Evolutionary conservation across 768 basidiomycete species (phyloP), one percentile per base, ranked within the genome.

Genomic region (Russula sp.): DNA sequence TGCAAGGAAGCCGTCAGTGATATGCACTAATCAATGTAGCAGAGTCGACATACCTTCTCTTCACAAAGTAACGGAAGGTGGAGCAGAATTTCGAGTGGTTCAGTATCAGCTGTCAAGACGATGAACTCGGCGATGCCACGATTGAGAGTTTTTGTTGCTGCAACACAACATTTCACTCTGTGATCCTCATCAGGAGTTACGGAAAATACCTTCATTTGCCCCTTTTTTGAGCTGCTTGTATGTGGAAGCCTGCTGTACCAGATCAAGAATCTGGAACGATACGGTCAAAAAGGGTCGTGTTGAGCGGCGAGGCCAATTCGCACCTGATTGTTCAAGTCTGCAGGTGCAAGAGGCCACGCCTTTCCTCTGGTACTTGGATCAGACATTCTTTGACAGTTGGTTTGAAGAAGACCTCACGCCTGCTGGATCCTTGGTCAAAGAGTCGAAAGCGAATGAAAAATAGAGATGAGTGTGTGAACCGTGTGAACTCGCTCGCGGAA

Each of bases 161-260:
- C 14, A 34, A 49, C 10, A 55, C 45, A 42, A 34, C 13, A 18
- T 38, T 18, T 51, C 22, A 41, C 25, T 50, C 6, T 6, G 13
- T 25, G 50, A 48, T 38, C 35, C n/a, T 39, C 47, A 46, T 32
- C 11, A 14, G 16, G 29, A 13, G 29, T 32, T 54, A 36, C 50
- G n/a, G 18, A 16, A 70, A 79, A 39, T 52, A 90, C 92, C 90
- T 83, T 99, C 97, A 75, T 99, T 99, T 46, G 97, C 97, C 64
- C 97, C 96, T 78, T 98, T 98, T 79, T 98, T 98, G 51, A 98
- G 78, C 75, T 98, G 95, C 77, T 98, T 98, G 80, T 96, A 97
- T 75, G 94, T 88, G n/a, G 84, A 79, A 45, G 96, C 95, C 76
- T 96, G 91, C 73, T 97, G 93, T 36, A 97, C 89, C 60, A 98